Conservation (phyloP, 805 yeast genomes). For the Debaryomyces hansenii region DNA sequence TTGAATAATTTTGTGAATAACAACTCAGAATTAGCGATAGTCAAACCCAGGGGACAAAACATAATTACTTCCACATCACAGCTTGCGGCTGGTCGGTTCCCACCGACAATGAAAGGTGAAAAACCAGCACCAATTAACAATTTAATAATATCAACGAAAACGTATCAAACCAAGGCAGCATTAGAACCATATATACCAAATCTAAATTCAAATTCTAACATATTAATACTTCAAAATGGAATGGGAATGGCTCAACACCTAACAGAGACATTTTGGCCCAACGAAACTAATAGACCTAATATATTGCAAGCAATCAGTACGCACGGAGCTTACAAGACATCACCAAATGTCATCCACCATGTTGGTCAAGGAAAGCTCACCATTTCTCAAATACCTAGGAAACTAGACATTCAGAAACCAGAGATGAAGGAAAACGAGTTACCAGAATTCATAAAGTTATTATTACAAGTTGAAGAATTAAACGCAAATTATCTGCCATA, state of each 20-base stretch:
- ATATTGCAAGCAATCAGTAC: conserved; percentile 74
- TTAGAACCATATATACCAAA: conserved; percentile 51
- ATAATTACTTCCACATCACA: conserved; percentile 9
- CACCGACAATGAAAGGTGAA: conserved; percentile 8
- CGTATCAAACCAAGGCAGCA: conserved; percentile 70
- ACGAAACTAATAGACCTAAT: conserved; percentile 46
- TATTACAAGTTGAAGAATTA: conserved; percentile 22
- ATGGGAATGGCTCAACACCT: conserved; percentile 67
- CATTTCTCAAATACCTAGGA: conserved; percentile 55
- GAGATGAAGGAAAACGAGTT: conserved; percentile 12
- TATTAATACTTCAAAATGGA: conserved; percentile 81
- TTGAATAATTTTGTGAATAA: conserved; percentile 39
- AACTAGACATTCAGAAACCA: neutral
- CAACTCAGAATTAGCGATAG: conserved; percentile 37
- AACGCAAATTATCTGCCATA: conserved; percentile 33
- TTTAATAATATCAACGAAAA: conserved; percentile 76
- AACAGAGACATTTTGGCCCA: conserved; percentile 54
- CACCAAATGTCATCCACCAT: conserved; percentile 42
- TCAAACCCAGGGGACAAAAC: conserved; percentile 20
- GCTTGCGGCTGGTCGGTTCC: conserved; percentile 25
- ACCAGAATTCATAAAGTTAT: conserved; percentile 20
- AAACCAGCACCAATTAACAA: conserved; percentile 41
- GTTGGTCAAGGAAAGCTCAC: conserved; percentile 72
- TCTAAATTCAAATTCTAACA: conserved; percentile 50
- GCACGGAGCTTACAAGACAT: conserved; percentile 72